A percentile compares a stretch with the other conserved stretches of the same genome.
phyloP scores from a whole-genome alignment of 139 green algal species.

The Zygnema cylindricum region DNA sequence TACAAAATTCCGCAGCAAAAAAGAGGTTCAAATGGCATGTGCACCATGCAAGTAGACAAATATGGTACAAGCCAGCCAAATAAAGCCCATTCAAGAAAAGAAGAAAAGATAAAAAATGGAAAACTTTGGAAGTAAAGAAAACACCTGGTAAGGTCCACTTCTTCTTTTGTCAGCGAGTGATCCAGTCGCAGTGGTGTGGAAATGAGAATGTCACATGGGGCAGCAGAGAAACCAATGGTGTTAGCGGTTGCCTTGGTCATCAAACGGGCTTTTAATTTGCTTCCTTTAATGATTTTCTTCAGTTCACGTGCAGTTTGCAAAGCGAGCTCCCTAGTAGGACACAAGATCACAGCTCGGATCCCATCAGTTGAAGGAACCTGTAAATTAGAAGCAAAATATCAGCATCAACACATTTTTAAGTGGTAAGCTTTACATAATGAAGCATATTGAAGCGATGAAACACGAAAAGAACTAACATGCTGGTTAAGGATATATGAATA shows the following conservation, averaged over 20 bases:
- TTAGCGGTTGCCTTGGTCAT: slow-evolving; percentile 72
- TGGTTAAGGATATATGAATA: too few relatives aligned
- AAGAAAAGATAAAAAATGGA: not conserved
- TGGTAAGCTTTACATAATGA: slow-evolving; percentile 9
- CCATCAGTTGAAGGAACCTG: slow-evolving; percentile 16
- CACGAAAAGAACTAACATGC: not conserved
- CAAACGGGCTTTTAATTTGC: slow-evolving; percentile 62
- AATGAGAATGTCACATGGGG: slow-evolving; percentile 84
- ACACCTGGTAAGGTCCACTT: slow-evolving; percentile 60
- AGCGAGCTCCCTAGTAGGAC: slow-evolving; percentile 87
- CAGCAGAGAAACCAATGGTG: slow-evolving; percentile 35
- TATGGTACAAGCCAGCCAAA: too few relatives aligned
- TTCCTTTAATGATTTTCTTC: slow-evolving; percentile 71
- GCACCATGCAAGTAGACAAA: too few relatives aligned
- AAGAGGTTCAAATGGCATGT: too few relatives aligned
- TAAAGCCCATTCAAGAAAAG: not conserved
- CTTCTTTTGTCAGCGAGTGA: slow-evolving; percentile 61
- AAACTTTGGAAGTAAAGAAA: not conserved
- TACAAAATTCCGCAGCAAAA: too few relatives aligned
- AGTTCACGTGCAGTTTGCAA: slow-evolving; percentile 80
- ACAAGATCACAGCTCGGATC: slow-evolving; percentile 74
- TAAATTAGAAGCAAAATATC: too few relatives aligned
- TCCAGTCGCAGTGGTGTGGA: slow-evolving; percentile 84
- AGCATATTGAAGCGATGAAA: not conserved
- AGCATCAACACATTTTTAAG: not conserved